Evolutionary conservation across 192 early-diverging fungal genomes (phyloP).

Genomic region (Backusella westeae): DNA sequence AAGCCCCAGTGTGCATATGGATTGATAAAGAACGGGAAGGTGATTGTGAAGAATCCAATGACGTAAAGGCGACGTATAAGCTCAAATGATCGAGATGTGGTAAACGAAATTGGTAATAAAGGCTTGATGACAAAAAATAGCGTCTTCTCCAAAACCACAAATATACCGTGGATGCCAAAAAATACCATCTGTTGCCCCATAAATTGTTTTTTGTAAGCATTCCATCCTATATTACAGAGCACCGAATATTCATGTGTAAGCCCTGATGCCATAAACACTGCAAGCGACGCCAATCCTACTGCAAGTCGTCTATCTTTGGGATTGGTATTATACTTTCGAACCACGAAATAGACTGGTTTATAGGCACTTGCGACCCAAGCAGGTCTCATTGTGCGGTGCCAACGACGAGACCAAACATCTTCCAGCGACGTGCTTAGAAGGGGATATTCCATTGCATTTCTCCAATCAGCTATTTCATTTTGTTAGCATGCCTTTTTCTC

Average conservation of each 20-base stretch:
- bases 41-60: background rate
- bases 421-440: conserved; percentile 1
- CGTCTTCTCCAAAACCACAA: conserved; percentile 5
- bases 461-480: conserved; percentile 11
- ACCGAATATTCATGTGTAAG: conserved; percentile 15
- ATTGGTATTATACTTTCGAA: background rate
- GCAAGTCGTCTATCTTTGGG: background rate
- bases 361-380: conserved; percentile 12
- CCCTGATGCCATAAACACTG: conserved; percentile 9
- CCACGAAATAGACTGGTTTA: conserved; percentile 8
- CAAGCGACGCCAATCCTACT: background rate
- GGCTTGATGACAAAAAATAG: background rate
- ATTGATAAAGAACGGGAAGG: conserved; percentile 11
- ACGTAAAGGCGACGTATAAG: conserved; percentile 9
- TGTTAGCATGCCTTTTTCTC: background rate
- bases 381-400: conserved; percentile 15
- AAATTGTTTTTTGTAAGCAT: background rate
- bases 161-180: conserved; percentile 12
- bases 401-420: conserved; percentile 18
- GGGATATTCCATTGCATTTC: conserved; percentile 18
- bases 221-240: conserved; percentile 13
- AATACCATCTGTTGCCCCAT: conserved; percentile 13
- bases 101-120: background rate
- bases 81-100: background rate
- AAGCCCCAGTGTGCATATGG: conserved; percentile 17